Evolutionary conservation across 306 rosid species (phyloP).

Genomic region (Pyrus bretschneideri): DNA sequence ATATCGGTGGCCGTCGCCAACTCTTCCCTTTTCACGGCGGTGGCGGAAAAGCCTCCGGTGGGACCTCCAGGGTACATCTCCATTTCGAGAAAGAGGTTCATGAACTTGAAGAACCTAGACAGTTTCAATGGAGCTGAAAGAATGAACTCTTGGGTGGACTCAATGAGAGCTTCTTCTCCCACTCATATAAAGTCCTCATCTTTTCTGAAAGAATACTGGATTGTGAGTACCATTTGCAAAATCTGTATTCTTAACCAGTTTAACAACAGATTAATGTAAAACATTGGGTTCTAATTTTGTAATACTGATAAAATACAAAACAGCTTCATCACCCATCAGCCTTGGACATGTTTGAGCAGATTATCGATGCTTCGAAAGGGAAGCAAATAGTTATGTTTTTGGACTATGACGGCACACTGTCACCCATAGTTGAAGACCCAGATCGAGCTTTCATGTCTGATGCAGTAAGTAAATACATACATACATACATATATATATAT

Average conservation of each 20-base stretch:
- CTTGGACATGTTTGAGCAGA: slow-evolving; percentile 70
- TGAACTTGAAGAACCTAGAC: slow-evolving; percentile 50
- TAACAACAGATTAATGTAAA: not conserved
- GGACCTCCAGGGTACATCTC: slow-evolving; percentile 51
- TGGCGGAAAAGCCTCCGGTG: slow-evolving; percentile 48
- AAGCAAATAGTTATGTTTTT: slow-evolving; percentile 81
- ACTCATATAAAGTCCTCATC: slow-evolving; percentile 50
- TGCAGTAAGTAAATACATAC: slow-evolving; percentile 35
- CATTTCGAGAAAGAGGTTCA: slow-evolving; percentile 44
- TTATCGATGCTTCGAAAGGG: slow-evolving; percentile 66
- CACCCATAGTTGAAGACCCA: slow-evolving; percentile 85
- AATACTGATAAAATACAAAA: not conserved
- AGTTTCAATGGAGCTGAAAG: slow-evolving; percentile 55
- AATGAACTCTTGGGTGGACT: slow-evolving; percentile 72
- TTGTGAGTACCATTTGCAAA: slow-evolving; percentile 34
- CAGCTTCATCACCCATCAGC: slow-evolving; percentile 85
- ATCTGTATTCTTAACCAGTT: not conserved
- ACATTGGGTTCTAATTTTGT: not conserved
- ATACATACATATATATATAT: too few species aligned
- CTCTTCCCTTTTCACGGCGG: slow-evolving; percentile 31
- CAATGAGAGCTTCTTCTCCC: slow-evolving; percentile 92
- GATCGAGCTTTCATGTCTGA: slow-evolving; percentile 83
- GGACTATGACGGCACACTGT: slow-evolving; percentile 89
- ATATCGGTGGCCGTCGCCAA: slow-evolving; percentile 23
- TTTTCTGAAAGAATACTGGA: slow-evolving; percentile 57